phyloP scores from a whole-genome alignment of 805 yeast species.

The Schwanniomyces polymorphus region DNA sequence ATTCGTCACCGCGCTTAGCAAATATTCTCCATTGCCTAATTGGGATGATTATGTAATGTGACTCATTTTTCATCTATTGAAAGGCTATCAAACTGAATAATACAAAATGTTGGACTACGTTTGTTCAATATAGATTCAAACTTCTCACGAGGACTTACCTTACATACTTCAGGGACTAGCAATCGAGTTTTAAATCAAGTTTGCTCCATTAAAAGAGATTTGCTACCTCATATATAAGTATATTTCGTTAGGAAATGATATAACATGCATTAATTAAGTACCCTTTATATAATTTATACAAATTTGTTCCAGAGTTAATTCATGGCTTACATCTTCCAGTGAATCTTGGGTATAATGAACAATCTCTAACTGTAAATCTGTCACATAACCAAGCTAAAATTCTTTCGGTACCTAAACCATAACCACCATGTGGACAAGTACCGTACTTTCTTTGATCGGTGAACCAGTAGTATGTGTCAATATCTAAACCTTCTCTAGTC shows the following conservation, averaged over 20 bases:
- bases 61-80: neutral
- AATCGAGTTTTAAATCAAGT: too few species aligned
- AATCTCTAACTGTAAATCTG: conserved; percentile 97
- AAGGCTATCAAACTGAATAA: too few species aligned
- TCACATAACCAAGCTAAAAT: conserved; percentile 97
- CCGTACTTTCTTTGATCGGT: conserved; percentile 95
- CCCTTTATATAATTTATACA: neutral
- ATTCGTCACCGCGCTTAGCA: conserved; percentile 8
- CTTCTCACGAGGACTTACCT: too few species aligned
- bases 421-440: conserved; percentile 98
- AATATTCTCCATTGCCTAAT: neutral
- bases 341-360: conserved; percentile 96
- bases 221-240: too few species aligned
- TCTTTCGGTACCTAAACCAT: conserved; percentile 98
- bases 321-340: conserved; percentile 97
- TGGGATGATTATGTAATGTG: neutral
- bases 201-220: too few species aligned
- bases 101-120: neutral
- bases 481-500: conserved; percentile 86
- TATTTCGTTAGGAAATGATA: neutral
- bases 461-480: conserved; percentile 92
- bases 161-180: too few species aligned
- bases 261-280: neutral
- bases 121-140: neutral
- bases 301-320: conserved; percentile 2